Evolutionary conservation across 805 yeast species (phyloP).

Genomic region (Lachancea sp.): DNA sequence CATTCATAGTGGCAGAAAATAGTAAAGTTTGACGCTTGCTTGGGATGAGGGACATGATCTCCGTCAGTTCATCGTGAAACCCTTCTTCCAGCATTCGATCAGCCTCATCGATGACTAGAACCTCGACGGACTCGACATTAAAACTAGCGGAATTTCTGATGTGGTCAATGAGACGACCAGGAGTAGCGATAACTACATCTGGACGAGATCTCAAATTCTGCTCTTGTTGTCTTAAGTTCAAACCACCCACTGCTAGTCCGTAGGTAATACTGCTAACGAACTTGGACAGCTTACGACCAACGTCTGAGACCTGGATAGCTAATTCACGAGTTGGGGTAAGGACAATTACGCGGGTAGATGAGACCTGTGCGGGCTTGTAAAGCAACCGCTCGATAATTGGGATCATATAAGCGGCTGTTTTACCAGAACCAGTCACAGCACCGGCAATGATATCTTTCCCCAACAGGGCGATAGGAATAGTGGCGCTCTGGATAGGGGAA

Average conservation of each 20-base stretch:
- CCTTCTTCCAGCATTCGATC: slow-evolving; percentile 99
- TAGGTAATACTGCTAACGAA: slow-evolving; percentile 72
- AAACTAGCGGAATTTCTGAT: slow-evolving; percentile 91
- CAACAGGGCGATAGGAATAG: slow-evolving; percentile 85
- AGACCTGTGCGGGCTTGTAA: slow-evolving; percentile 77
- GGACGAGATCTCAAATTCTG: slow-evolving; percentile 89
- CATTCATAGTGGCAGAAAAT: slow-evolving; percentile 97
- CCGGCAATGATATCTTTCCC: slow-evolving; percentile 98
- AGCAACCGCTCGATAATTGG: slow-evolving; percentile 90
- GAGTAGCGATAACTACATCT: slow-evolving; percentile 95
- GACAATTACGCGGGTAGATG: slow-evolving; percentile 86
- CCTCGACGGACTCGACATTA: slow-evolving; percentile 84
- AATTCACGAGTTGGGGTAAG: slow-evolving; percentile 96
- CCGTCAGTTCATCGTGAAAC: slow-evolving; percentile 89
- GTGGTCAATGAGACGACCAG: slow-evolving; percentile 98
- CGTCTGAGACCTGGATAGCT: slow-evolving; percentile 94
- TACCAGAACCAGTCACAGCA: slow-evolving; percentile 99
- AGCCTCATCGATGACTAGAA: slow-evolving; percentile 93
- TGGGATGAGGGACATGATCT: slow-evolving; percentile 81
- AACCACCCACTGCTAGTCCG: slow-evolving; percentile 97
- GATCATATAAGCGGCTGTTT: slow-evolving; percentile 96
- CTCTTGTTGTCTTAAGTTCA: slow-evolving; percentile 91
- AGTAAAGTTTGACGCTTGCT: slow-evolving; percentile 86
- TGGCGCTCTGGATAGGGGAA: slow-evolving; percentile 88
- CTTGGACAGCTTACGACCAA: slow-evolving; percentile 76